Base-by-base conservation (phyloP, 2,329 filamentous ascomycete genomes). In the Alternaria gansuensis region DNA sequence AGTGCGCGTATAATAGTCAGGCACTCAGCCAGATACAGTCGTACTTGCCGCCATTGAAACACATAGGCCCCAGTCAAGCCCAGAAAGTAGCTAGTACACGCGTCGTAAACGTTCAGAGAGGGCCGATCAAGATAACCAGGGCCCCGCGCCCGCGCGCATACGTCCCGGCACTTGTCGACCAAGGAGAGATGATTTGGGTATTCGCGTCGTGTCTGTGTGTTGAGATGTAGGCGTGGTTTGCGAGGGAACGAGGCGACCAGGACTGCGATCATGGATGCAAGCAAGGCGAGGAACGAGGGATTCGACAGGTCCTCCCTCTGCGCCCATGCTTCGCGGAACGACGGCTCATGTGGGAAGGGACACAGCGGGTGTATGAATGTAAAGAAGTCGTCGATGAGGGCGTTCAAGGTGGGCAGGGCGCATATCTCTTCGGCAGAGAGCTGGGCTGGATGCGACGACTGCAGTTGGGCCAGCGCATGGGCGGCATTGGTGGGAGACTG, bases 361-460 rank as follows among this genome's bases (percentile, higher is more conserved):
- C 86, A 86, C 8, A 93, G 82, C 1, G 90, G 90, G 67, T 93
- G 89, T 52, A 93, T 89, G 73, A 92, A 92, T 17, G 88, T 92
- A 78, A 93, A 93, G 82, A 91, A 93, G 78, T 93, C 90, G 74
- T 93, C 89, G 57, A 93, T 85, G 14, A 93, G 82, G 2, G 89
- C 82, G 68, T 89, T 84, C 51, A 93, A 79, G 10, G 89, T 86
- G 7, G 86, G 84, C 75, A 89, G 82, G 0, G 90, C 88, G 39
- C 89, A 90, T 61, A 93, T 92, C 2, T 85, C 82, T 71, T 93
- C 90, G 46, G 88, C 83, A 3, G 85, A 85, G 9, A 84, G 75
- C 40, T 80, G 77, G 21, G 71, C 70, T 17, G 82, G 77, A 5
- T 79, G 77, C 59, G 80, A 79, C 14, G 80, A 79, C 31, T 81